These are phyloP conservation scores for Trametes coccinea DNA, from an alignment of 768 basidiomycete species.

Conservation along the genomic window DNA sequence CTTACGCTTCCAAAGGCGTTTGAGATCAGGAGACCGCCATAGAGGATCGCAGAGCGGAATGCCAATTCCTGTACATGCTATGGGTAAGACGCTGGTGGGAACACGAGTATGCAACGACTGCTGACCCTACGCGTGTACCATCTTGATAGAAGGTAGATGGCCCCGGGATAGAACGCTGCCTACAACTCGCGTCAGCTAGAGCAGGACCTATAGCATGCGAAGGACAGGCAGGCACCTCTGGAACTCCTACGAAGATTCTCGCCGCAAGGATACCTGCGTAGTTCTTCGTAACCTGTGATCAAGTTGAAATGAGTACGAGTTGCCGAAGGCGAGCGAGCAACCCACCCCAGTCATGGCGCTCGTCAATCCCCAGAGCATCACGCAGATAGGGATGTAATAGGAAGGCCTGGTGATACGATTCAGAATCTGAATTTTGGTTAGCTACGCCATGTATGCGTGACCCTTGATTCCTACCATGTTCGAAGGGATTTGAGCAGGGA, in stretches of 20 bases:
- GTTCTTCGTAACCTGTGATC: slow-evolving; percentile 49
- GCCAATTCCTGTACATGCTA: slow-evolving; percentile 57
- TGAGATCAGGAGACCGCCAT: slow-evolving; percentile 58
- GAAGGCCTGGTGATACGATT: slow-evolving; percentile 60
- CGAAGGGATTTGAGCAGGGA: slow-evolving; percentile 64
- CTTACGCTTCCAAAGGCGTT: slow-evolving; percentile 68
- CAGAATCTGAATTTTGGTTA: slow-evolving; percentile 43
- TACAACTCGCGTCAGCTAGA: slow-evolving; percentile 20
- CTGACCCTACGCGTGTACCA: slow-evolving; percentile 41
- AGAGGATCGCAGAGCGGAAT: slow-evolving; percentile 61
- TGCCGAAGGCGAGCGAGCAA: background rate
- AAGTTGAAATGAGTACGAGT: background rate
- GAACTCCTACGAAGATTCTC: slow-evolving; percentile 62
- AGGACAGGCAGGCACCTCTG: slow-evolving; percentile 41
- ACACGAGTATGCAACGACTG: background rate
- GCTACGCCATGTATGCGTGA: background rate
- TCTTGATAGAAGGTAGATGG: slow-evolving; percentile 39
- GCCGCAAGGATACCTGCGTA: slow-evolving; percentile 56
- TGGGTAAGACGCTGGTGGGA: background rate
- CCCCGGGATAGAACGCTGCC: slow-evolving; percentile 68
- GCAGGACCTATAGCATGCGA: background rate
- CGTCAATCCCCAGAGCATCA: slow-evolving; percentile 62
- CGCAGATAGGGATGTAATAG: slow-evolving; percentile 59
- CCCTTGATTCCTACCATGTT: slow-evolving; percentile 51
- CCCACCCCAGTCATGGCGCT: slow-evolving; percentile 63